A percentile compares a stretch with the other conserved stretches of the same genome.
Evolutionary conservation across 78 protist species (phyloP).

Genomic region (Chrysochromulina parva): DNA sequence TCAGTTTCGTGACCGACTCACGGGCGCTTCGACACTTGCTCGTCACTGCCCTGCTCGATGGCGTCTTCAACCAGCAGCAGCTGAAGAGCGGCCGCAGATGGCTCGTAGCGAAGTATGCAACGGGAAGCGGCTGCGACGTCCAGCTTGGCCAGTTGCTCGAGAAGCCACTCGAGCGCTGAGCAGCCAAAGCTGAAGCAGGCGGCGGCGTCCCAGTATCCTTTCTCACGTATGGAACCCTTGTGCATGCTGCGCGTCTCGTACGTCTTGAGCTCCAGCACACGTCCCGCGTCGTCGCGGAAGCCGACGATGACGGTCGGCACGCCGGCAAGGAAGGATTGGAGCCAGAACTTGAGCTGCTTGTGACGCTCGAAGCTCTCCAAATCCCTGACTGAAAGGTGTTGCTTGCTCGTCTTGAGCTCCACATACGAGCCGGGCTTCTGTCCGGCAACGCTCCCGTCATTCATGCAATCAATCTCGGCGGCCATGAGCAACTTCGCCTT

Average conservation of each 20-base stretch:
- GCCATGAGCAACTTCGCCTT: background rate
- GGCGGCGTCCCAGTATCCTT: background rate
- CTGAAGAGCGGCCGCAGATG: too few relatives aligned
- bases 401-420: constrained; percentile 29
- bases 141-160: too few relatives aligned
- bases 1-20: too few relatives aligned
- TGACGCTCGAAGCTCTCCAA: background rate
- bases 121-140: too few relatives aligned
- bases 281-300: constrained; percentile 27
- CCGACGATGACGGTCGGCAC: constrained; percentile 1
- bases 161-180: background rate
- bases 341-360: constrained; percentile 19
- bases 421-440: background rate
- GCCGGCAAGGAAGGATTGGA: constrained; percentile 26
- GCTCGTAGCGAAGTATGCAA: too few relatives aligned
- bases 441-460: background rate
- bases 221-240: background rate
- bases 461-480: background rate
- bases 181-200: background rate
- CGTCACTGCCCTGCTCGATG: too few relatives aligned
- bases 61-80: too few relatives aligned
- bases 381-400: background rate
- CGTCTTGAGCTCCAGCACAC: background rate
- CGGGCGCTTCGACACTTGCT: too few relatives aligned
- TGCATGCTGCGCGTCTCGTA: background rate